Evolutionary conservation across 1,284 basidiomycete genomes (phyloP).

Genomic region (Cerrena zonata): DNA sequence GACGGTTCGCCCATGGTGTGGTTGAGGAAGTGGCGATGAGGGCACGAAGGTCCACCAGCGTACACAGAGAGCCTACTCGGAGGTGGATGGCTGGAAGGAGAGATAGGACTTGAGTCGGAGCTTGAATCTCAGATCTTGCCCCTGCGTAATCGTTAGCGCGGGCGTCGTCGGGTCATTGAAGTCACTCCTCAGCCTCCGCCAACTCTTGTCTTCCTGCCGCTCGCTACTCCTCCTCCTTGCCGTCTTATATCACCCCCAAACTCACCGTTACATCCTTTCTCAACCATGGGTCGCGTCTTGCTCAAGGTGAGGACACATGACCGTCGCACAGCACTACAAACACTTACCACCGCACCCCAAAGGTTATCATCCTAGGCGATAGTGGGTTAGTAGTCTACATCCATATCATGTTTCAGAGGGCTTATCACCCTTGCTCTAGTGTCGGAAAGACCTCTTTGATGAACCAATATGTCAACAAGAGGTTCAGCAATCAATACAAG

Average conservation of each 20-base stretch:
- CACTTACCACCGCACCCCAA: constrained; percentile 11
- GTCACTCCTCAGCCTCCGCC: too few species aligned
- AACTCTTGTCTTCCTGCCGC: not conserved
- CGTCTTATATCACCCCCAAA: not conserved
- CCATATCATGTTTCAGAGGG: not conserved
- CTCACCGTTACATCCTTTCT: constrained; percentile 11
- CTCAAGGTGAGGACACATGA: constrained; percentile 69
- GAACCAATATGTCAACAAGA: constrained; percentile 99
- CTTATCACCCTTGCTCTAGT: constrained; percentile 7
- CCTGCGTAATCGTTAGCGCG: not conserved
- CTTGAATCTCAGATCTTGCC: constrained; percentile 8
- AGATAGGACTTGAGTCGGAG: constrained; percentile 19
- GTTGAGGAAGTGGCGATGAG: constrained; percentile 4
- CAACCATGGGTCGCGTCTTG: constrained; percentile 78
- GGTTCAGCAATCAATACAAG: constrained; percentile 99
- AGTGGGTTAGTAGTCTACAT: constrained; percentile 69
- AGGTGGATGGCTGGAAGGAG: constrained; percentile 9
- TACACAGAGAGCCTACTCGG: not conserved
- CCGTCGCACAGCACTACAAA: constrained; percentile 6
- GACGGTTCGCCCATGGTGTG: constrained; percentile 66
- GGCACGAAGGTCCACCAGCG: not conserved
- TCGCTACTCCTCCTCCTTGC: not conserved
- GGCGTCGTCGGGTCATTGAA: constrained; percentile 1
- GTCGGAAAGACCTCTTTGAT: constrained; percentile 99
- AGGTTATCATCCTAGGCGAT: constrained; percentile 98